Base-by-base conservation (phyloP, 208 protist genomes). In the Crithidia fasciculata region DNA sequence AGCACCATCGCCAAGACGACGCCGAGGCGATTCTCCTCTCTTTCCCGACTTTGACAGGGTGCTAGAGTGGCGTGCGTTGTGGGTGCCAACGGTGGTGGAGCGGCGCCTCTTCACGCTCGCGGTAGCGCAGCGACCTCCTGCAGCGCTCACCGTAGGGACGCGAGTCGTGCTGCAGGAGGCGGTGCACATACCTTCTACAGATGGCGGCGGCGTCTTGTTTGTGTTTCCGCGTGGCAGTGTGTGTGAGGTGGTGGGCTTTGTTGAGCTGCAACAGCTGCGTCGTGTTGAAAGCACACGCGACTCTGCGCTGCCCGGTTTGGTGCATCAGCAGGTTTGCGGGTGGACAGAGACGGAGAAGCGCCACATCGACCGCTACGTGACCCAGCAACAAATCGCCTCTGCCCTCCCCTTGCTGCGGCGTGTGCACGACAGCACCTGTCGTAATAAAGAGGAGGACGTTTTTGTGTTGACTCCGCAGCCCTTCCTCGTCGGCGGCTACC, bases 101-200 rank as follows among this genome's bases (percentile, higher is more conserved):
- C 76, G 75, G 18, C 72, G 88, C 1, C 74, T 90, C 36, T 87
- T 90, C 56, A 78, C 75, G 8, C 59, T 89, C 40, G 85, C 80
- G 8, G 73, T 72, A 40, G 80, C 72, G 28, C 84, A 90, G 53
- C 72, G 56, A 40, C 79, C 77, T 0, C n/a, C 69, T 1, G 18
- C 87, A 41, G 60, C 55, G 18, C 75, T 92, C 15, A 76, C 76
- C 6, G 56, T 87, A 0, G 84, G 81, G 12, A 74, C 54, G 6
- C 74, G 58, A 15, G 75, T 88, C 0, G 71, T 82, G 40, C 69
- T 84, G 44, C 65, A 63, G 52, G 55, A 53, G 56, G 43, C 63
- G 18, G 65, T 84, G 45, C 41, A 10, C 8, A 60, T 82, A 61
- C 66, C 53, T 2, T 15, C 50, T 39, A 18, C 4, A 0, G 45